phyloP scores from a whole-genome alignment of 176 grass and related monocot species.

The Zizania latifolia region DNA sequence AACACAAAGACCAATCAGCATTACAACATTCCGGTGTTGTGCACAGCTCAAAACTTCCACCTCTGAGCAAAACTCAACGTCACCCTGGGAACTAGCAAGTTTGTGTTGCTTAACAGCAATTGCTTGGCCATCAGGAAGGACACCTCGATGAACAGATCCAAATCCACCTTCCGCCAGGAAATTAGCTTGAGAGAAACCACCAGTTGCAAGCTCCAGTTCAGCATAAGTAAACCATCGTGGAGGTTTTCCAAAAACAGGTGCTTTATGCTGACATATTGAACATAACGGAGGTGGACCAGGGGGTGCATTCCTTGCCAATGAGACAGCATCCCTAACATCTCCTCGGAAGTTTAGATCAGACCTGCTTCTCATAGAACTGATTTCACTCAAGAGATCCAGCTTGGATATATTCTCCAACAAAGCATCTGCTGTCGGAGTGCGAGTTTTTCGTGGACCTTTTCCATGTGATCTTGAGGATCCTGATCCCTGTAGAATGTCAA shows the following conservation, averaged over 20 bases:
- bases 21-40: conserved; percentile 97
- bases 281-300: conserved; percentile 90
- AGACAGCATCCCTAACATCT: conserved; percentile 88
- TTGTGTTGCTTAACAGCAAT: conserved; percentile 99
- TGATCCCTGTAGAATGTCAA: conserved; percentile 50
- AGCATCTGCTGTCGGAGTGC: conserved; percentile 52
- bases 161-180: conserved; percentile 98
- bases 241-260: conserved; percentile 93
- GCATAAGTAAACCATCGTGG: conserved; percentile 93
- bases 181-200: conserved; percentile 88
- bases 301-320: conserved; percentile 65
- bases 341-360: conserved; percentile 83
- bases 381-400: conserved; percentile 62
- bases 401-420: conserved; percentile 68
- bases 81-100: conserved; percentile 92
- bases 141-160: conserved; percentile 95
- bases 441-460: conserved; percentile 41
- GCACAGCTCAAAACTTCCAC: conserved; percentile 98
- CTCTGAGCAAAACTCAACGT: conserved; percentile 96
- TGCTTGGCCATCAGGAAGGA: conserved; percentile 88
- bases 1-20: conserved; percentile 97
- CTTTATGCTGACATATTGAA: conserved; percentile 97
- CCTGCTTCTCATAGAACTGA: conserved; percentile 54
- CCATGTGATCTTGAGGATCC: conserved; percentile 42
- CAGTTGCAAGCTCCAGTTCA: conserved; percentile 91